Percentiles rank a stretch among this genome's conserved stretches.
Evolutionary conservation across 345 rosid species (phyloP).

Genomic region (Physaria fendleri): DNA sequence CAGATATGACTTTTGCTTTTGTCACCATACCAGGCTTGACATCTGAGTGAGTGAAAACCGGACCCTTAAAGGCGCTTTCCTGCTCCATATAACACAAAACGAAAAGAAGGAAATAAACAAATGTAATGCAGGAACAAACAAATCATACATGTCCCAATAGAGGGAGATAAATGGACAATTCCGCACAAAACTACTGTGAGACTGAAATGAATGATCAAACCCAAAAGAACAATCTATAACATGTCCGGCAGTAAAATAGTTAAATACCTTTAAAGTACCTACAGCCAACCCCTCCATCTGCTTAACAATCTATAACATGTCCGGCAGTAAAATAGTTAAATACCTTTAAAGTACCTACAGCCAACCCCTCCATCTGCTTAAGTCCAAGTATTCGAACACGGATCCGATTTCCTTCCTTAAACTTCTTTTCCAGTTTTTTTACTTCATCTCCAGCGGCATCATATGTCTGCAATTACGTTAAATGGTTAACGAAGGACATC

Average conservation of each 20-base stretch:
- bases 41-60: conserved; percentile 85
- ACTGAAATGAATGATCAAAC: background rate
- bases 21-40: conserved; percentile 96
- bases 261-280: conserved; percentile 86
- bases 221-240: conserved; percentile 5
- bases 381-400: conserved; percentile 85
- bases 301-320: no score
- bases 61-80: conserved; percentile 96
- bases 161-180: background rate
- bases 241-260: conserved; percentile 6
- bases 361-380: conserved; percentile 91
- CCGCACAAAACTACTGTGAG: background rate
- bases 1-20: conserved; percentile 65
- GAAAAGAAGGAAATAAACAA: background rate
- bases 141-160: background rate
- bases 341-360: conserved; percentile 86
- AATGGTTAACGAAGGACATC: conserved; percentile 18
- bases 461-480: conserved; percentile 45
- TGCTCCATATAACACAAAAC: conserved; percentile 33
- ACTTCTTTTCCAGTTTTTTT: conserved; percentile 67
- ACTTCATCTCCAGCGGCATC: conserved; percentile 84
- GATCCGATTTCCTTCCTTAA: conserved; percentile 62
- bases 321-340: no score
- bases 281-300: conserved; percentile 93
- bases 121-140: background rate